Base-by-base conservation (phyloP, 768 basidiomycete species). In the Tremella mesenterica region DNA sequence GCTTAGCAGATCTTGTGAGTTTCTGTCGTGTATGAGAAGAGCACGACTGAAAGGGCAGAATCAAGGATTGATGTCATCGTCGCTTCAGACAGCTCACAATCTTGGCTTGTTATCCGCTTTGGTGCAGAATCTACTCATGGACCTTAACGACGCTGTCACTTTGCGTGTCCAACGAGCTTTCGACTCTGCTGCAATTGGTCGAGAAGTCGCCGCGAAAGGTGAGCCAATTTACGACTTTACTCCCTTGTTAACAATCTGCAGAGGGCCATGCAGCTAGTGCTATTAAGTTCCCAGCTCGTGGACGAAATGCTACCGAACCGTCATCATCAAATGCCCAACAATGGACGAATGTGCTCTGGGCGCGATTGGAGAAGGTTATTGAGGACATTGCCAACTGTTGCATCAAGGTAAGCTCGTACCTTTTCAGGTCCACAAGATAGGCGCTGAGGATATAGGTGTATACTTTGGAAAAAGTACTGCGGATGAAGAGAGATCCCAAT, bases 71-170 rank as follows among this genome's bases (percentile, higher is more conserved):
- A 79, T 99, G 1, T 89, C 92, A 0, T 91, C 89, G 1, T 89
- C 93, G 0, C 78, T 99, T 12, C 95, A 97, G 77, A 96, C 90
- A 1, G 91, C 93, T 3, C 86, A 89, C 73, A 99, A 96, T 69
- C 80, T 99, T 13, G 80, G 85, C 26, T 80, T 87, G 14, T 78
- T 99, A 10, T 87, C 93, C 0, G 79, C 82, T 23, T 80, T 96
- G 5, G 86, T 96, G 3, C 81, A 85, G 53, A 81, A 81, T 48
- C 80, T 97, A 1, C 76, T 95, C 16, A 74, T 75, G 4, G 88
- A 93, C 69, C 75, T 96, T 7, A 86, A 84, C 18, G 83, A 87
- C 44, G 83, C 85, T 0, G 85, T 95, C 3, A 86, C 89, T 60
- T 80, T 81, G 26, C 80, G 88, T 13, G 88, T 96, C 54, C 81